Conservation (phyloP, 805 yeast species). For the Jamesozyma lodderae region DNA sequence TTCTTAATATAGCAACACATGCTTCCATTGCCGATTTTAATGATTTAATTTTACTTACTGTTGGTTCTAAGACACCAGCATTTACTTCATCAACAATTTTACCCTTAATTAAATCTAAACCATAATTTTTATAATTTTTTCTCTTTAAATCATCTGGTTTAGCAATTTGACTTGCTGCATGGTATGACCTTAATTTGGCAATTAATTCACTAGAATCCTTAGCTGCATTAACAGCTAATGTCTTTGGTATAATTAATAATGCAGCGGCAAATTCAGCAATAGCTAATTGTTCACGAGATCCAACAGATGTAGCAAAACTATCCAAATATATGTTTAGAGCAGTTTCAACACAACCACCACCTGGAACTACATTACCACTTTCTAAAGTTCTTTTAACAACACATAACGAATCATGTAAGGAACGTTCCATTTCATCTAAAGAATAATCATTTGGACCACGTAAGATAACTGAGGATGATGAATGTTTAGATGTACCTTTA, state of each 20-base stretch:
- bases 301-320: constrained; percentile 95
- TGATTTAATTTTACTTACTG: constrained; percentile 84
- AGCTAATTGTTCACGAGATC: constrained; percentile 94
- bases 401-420: constrained; percentile 85
- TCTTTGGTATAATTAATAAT: constrained; percentile 85
- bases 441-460: constrained; percentile 95
- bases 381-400: constrained; percentile 95
- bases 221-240: constrained; percentile 94
- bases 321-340: constrained; percentile 92
- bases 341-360: constrained; percentile 99
- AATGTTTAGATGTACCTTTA: constrained; percentile 83
- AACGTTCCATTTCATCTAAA: constrained; percentile 97
- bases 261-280: constrained; percentile 96
- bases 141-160: constrained; percentile 75
- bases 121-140: constrained; percentile 80
- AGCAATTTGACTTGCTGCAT: constrained; percentile 88
- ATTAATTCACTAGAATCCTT: constrained; percentile 92
- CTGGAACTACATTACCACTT: constrained; percentile 91
- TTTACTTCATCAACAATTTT: constrained; percentile 78
- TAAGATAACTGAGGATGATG: constrained; percentile 81
- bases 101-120: constrained; percentile 85
- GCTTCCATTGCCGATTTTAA: constrained; percentile 96
- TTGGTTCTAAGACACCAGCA: constrained; percentile 91
- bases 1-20: constrained; percentile 92
- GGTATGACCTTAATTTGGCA: constrained; percentile 92